Conservation (phyloP, 208 protist genomes). For the Angomonas ambiguus region DNA sequence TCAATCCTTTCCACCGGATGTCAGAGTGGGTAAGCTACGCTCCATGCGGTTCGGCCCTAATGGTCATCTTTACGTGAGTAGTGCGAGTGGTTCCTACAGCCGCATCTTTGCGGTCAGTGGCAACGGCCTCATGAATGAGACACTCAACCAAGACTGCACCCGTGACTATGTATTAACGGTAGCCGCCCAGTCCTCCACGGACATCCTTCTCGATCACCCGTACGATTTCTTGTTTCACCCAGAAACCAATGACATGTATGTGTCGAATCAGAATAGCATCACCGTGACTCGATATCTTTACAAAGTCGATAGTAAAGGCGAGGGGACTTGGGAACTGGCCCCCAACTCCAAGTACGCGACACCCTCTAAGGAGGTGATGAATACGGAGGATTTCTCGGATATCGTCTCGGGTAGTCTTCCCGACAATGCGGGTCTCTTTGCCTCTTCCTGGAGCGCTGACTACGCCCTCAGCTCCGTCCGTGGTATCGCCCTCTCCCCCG, state of each 20-base stretch:
- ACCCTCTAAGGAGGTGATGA: constrained; percentile 6
- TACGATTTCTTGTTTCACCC: constrained; percentile 84
- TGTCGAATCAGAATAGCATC: constrained; percentile 84
- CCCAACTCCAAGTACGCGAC: constrained; percentile 41
- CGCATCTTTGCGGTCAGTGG: constrained; percentile 85
- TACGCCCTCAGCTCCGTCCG: constrained; percentile 78
- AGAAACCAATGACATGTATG: constrained; percentile 58
- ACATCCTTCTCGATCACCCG: constrained; percentile 85
- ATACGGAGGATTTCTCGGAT: background rate
- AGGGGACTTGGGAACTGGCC: constrained; percentile 34
- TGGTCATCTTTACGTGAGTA: constrained; percentile 79
- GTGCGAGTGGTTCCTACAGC: constrained; percentile 75
- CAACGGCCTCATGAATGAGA: constrained; percentile 82
- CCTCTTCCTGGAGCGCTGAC: constrained; percentile 59
- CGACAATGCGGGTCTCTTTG: constrained; percentile 63
- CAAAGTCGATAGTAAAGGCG: constrained; percentile 10
- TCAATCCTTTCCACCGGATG: constrained; percentile 48
- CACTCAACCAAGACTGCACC: constrained; percentile 59
- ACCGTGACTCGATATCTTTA: constrained; percentile 72
- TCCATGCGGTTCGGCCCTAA: constrained; percentile 77
- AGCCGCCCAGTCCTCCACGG: constrained; percentile 34
- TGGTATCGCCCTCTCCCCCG: constrained; percentile 71
- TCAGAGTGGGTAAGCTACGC: constrained; percentile 77
- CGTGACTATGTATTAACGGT: constrained; percentile 84
- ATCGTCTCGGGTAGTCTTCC: constrained; percentile 20